Percentiles rank a stretch among this genome's conserved stretches.
Conservation (phyloP, 306 rosid genomes). For the Begonia peltatifolia region DNA sequence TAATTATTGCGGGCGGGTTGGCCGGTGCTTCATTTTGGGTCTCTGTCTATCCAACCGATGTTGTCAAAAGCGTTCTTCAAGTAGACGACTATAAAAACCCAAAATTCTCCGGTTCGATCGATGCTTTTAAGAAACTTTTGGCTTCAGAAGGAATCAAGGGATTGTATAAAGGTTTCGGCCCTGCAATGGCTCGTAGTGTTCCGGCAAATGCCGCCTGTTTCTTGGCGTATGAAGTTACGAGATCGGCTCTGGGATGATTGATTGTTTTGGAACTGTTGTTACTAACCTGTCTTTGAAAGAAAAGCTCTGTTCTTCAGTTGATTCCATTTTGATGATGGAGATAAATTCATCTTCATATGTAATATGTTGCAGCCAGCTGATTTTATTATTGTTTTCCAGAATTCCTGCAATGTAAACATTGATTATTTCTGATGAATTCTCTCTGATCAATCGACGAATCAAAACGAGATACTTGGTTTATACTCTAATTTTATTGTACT, state of each 20-base stretch:
- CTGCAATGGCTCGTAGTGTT: constrained; percentile 78
- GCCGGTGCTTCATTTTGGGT: constrained; percentile 75
- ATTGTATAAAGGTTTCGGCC: constrained; percentile 84
- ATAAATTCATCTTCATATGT: no score
- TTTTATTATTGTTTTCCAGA: no score
- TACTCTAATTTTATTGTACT: no score
- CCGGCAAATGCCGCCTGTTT: constrained; percentile 98
- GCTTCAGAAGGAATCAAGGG: constrained; percentile 73
- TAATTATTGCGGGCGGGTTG: constrained; percentile 64
- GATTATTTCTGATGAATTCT: no score
- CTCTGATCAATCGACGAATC: no score
- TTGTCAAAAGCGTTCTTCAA: constrained; percentile 81
- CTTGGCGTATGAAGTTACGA: constrained; percentile 87
- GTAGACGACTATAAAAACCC: constrained; percentile 82
- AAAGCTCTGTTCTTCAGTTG: no score
- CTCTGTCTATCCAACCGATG: constrained; percentile 77
- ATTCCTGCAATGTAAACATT: no score
- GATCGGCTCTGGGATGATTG: constrained; percentile 54
- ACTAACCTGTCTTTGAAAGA: no score
- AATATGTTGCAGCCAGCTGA: no score
- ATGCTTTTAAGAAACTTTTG: constrained; percentile 64
- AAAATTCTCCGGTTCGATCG: constrained; percentile 58
- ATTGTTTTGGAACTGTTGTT: background rate
- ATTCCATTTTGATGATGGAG: no score
- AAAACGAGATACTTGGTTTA: no score